Evolutionary conservation across 78 protist species (phyloP).

Genomic region (Andalucia godoyi): DNA sequence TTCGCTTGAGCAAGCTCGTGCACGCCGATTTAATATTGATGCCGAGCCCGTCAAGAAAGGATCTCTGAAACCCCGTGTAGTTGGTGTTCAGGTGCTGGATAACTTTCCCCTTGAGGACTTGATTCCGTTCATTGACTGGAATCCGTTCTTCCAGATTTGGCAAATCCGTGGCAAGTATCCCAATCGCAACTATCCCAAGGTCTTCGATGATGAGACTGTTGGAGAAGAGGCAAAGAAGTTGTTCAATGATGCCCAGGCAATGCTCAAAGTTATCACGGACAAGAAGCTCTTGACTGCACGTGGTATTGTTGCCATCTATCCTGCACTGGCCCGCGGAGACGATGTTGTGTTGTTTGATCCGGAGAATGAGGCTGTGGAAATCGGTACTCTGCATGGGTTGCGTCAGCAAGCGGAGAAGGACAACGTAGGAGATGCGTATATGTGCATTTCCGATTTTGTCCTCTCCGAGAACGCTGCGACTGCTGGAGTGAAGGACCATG

Average conservation of each 20-base stretch:
- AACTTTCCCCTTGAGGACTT: slow-evolving; percentile 56
- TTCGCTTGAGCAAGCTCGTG: slow-evolving; percentile 69
- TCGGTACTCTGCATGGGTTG: slow-evolving; percentile 49
- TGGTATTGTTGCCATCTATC: slow-evolving; percentile 78
- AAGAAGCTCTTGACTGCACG: slow-evolving; percentile 38
- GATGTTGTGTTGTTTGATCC: slow-evolving; percentile 69
- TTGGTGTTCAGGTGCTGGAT: slow-evolving; percentile 15
- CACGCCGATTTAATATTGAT: slow-evolving; percentile 14
- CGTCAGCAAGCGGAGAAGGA: slow-evolving; percentile 93
- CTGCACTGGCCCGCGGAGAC: slow-evolving; percentile 83
- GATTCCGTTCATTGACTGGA: slow-evolving; percentile 90
- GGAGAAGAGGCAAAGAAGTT: slow-evolving; percentile 83
- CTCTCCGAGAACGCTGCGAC: slow-evolving; percentile 81
- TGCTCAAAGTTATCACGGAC: slow-evolving; percentile 45
- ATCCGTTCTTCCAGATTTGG: slow-evolving; percentile 82
- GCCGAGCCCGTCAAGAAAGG: slow-evolving; percentile 39
- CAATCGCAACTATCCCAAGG: slow-evolving; percentile 90
- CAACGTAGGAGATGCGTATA: slow-evolving; percentile 37
- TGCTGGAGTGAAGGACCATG: slow-evolving; percentile 64
- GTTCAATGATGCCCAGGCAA: slow-evolving; percentile 77
- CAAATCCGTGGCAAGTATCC: slow-evolving; percentile 93
- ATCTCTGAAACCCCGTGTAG: slow-evolving; percentile 24
- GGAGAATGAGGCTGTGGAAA: slow-evolving; percentile 36
- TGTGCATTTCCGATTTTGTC: slow-evolving; percentile 78
- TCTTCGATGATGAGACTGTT: slow-evolving; percentile 82